Evolutionary conservation across 371 early-diverging fungal genomes (phyloP).

Genomic region (Capillidium heterosporum): DNA sequence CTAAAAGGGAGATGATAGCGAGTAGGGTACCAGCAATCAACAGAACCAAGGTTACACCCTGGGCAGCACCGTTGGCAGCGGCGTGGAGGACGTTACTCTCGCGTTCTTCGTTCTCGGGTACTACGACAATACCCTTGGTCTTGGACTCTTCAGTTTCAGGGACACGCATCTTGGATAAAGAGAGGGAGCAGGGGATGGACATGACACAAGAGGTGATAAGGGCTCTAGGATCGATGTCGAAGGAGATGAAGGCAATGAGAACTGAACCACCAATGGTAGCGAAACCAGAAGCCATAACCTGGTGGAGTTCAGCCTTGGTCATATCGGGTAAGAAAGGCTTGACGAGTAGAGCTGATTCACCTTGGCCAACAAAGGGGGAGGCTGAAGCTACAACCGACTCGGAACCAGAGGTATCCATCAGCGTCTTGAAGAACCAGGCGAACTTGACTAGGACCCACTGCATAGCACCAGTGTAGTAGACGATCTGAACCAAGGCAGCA

Average conservation of each 20-base stretch:
- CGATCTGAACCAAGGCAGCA: conserved; percentile 62
- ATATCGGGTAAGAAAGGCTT: conserved; percentile 63
- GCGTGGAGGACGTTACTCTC: conserved; percentile 69
- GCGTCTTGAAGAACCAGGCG: conserved; percentile 40
- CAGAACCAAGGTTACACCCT: conserved; percentile 56
- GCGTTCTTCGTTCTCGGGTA: conserved; percentile 35
- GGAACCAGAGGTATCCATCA: conserved; percentile 67
- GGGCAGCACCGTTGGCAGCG: conserved; percentile 67
- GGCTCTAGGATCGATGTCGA: conserved; percentile 43
- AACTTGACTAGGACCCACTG: conserved; percentile 60
- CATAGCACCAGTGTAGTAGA: conserved; percentile 70
- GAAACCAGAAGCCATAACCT: conserved; percentile 82
- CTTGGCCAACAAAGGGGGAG: conserved; percentile 66
- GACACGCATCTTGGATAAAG: conserved; percentile 67
- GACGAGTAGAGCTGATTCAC: conserved; percentile 69
- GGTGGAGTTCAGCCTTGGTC: conserved; percentile 74
- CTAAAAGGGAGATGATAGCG: conserved; percentile 50
- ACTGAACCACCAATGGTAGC: conserved; percentile 85
- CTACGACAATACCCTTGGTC: conserved; percentile 39
- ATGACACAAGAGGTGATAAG: conserved; percentile 74
- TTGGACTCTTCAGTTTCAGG: conserved; percentile 68
- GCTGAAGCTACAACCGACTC: conserved; percentile 80
- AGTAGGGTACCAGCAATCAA: conserved; percentile 60
- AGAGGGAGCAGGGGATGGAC: conserved; percentile 78
- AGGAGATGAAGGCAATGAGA: conserved; percentile 46